Percentiles rank a stretch among this genome's conserved stretches.
These are phyloP conservation scores for Geranium rotundifolium DNA, from an alignment of 345 rosid species.

Conservation along the genomic window DNA sequence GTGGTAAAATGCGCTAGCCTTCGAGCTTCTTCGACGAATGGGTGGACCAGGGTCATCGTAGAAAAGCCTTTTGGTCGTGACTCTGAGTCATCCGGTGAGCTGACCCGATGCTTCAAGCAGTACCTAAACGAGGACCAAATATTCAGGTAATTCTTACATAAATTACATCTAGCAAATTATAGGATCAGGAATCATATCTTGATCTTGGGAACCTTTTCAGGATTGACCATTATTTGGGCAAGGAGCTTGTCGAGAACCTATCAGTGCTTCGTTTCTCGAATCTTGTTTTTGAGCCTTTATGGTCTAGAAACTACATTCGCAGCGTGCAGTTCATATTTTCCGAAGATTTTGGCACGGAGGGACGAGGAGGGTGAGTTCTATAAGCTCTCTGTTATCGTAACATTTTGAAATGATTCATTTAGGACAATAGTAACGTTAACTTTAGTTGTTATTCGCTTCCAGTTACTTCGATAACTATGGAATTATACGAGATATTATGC, in stretches of 20 bases:
- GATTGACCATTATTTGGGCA: conserved; percentile 89
- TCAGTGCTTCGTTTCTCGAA: conserved; percentile 92
- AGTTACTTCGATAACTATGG: conserved; percentile 87
- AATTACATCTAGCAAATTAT: background rate
- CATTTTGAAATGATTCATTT: background rate
- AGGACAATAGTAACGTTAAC: conserved; percentile 2
- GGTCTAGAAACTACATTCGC: conserved; percentile 80
- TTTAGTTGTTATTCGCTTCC: conserved; percentile 1
- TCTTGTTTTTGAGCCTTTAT: conserved; percentile 82
- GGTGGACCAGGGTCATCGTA: conserved; percentile 90
- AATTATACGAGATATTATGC: conserved; percentile 88
- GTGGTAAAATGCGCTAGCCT: conserved; percentile 68
- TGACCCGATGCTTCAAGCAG: conserved; percentile 69
- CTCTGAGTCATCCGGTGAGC: conserved; percentile 59
- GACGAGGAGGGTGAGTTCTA: conserved; percentile 75
- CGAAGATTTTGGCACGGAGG: conserved; percentile 92
- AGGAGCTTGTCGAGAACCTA: conserved; percentile 90
- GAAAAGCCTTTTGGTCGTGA: conserved; percentile 96
- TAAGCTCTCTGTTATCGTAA: background rate
- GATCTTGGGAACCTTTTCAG: conserved; percentile 24
- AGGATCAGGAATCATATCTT: background rate
- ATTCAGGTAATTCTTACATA: conserved; percentile 47
- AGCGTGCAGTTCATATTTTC: conserved; percentile 86
- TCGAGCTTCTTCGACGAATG: conserved; percentile 55
- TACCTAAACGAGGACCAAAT: conserved; percentile 76